Evolutionary conservation across 805 yeast genomes (phyloP).

Genomic region (Kuraishia ogatae): DNA sequence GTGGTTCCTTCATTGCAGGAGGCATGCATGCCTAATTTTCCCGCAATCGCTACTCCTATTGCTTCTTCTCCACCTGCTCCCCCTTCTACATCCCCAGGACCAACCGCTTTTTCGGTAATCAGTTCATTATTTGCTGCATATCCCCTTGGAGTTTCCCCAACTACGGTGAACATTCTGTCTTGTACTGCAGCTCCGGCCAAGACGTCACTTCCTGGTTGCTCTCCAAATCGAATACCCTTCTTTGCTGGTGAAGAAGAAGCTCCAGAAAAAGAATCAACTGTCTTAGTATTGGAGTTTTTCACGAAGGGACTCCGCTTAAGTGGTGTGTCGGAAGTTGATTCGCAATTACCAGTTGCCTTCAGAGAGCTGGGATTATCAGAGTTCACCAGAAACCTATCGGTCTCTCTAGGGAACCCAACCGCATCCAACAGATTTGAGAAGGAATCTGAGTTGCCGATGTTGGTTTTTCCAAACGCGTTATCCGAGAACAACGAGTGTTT

Average conservation of each 20-base stretch:
- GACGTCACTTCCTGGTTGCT: too few relatives aligned
- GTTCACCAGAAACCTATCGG: background rate
- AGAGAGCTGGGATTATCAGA: background rate
- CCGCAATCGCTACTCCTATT: too few relatives aligned
- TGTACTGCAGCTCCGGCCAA: background rate
- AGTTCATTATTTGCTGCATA: background rate
- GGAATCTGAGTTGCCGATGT: background rate
- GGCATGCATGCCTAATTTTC: too few relatives aligned
- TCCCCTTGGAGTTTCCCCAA: background rate
- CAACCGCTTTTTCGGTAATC: background rate
- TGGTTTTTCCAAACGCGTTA: background rate
- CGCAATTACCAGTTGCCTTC: background rate
- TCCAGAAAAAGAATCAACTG: background rate
- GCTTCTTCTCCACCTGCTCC: too few relatives aligned
- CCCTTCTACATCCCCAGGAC: background rate
- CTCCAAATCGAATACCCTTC: background rate
- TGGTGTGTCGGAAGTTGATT: background rate
- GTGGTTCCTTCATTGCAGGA: too few relatives aligned
- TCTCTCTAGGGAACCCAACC: background rate
- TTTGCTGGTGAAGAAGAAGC: background rate
- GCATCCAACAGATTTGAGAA: background rate
- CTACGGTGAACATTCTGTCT: background rate
- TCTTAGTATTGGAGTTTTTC: background rate
- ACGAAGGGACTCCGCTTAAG: background rate
- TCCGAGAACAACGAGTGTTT: background rate